Conservation (phyloP, 2,329 filamentous ascomycete genomes). For the Phoma sp. region DNA sequence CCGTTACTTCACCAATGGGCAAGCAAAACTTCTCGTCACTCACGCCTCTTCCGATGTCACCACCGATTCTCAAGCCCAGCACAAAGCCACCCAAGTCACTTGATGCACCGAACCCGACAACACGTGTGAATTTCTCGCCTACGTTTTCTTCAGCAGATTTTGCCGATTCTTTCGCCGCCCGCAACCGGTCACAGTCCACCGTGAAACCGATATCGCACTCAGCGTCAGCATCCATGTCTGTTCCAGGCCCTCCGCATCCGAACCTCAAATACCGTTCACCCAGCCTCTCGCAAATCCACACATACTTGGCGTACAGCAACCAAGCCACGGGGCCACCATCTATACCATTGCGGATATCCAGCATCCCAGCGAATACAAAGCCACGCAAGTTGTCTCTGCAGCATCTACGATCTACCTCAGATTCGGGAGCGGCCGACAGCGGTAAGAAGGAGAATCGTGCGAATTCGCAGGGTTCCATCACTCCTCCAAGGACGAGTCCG, state of each 20-base stretch:
- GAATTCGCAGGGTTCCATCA: slow-evolving; percentile 11
- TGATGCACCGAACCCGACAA: slow-evolving; percentile 41
- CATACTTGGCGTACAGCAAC: slow-evolving; percentile 20
- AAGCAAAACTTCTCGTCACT: slow-evolving; percentile 34
- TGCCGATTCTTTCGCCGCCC: slow-evolving; percentile 19
- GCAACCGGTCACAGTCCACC: background rate
- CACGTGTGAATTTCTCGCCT: slow-evolving; percentile 40
- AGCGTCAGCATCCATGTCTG: slow-evolving; percentile 29
- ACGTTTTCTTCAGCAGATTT: slow-evolving; percentile 22
- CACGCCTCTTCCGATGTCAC: slow-evolving; percentile 42
- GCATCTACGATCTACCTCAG: slow-evolving; percentile 25
- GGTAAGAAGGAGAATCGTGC: slow-evolving; percentile 27
- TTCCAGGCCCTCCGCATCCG: slow-evolving; percentile 7
- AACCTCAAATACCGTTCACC: slow-evolving; percentile 27
- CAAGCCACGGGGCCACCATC: slow-evolving; percentile 30
- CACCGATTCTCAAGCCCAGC: slow-evolving; percentile 43
- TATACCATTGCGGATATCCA: slow-evolving; percentile 45
- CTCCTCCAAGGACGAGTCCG: slow-evolving; percentile 18
- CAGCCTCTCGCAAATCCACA: slow-evolving; percentile 29
- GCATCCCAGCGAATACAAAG: slow-evolving; percentile 40
- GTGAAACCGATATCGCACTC: slow-evolving; percentile 22
- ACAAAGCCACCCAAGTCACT: slow-evolving; percentile 41
- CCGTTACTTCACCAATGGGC: slow-evolving; percentile 23
- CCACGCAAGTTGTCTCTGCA: slow-evolving; percentile 43
- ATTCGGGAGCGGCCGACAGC: background rate